Evolutionary conservation across 495 filamentous ascomycete species (phyloP), one percentile per base, ranked within the genome.

Genomic region (Penicillium coprophilum): DNA sequence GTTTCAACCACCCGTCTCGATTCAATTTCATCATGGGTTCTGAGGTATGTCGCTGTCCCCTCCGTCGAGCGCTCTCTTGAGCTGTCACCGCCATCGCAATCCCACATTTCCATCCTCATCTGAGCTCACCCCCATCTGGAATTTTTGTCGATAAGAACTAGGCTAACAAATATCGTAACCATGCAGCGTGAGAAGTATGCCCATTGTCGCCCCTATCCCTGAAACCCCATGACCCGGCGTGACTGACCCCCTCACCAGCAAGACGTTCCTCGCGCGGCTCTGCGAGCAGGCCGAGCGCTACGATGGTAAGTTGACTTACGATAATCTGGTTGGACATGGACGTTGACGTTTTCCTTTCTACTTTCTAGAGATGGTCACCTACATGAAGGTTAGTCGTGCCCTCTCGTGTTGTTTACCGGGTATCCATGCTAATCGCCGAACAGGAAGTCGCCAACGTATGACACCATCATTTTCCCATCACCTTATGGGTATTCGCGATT

Each of bases 271-370:
- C 73, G 94, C 94, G 71, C 87, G 94, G 82, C 91, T 99, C 73
- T 97, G 94, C 84, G 94, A 99, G 90, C 94, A 99, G 87, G 94
- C 94, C 71, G 94, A 99, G 85, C 94, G 94, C 74, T 99, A 99
- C 76, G 94, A 99, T 91, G 94, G 87, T 91, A 79, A 77, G 87
- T 38, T 24, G n/a, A 24, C 31, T 46, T 23, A 10, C 12, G 49
- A 21, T 27, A 27, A 13, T 24, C 23, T 54, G 45, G 7, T 53
- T 19, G 46, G 27, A 34, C 53, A 27, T 36, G 34, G 39, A 41
- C 61, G 55, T 69, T 74, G 57, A 77, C 46, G 21, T 43, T 19
- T 53, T 20, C 13, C 53, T 53, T 48, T 57, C 53, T 39, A 54
- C 21, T 44, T 60, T 66, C 38, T 53, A 91, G 87, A 99, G 81